phyloP scores from a whole-genome alignment of 2,329 filamentous ascomycete species.

The Claviceps cyperi region DNA sequence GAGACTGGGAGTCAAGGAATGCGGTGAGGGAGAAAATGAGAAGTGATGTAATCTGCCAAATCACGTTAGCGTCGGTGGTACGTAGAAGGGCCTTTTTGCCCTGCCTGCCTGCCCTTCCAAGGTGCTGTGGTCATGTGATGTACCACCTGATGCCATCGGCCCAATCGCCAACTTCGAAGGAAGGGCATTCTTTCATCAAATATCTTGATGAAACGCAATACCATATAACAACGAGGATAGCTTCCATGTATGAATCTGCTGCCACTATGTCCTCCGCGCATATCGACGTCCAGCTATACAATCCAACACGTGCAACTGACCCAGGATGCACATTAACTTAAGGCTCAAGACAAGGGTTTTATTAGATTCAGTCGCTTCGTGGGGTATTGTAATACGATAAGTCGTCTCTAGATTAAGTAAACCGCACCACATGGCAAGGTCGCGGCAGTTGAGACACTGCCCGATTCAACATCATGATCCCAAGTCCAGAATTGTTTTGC shows the following conservation, averaged over 20 bases:
- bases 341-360: neutral
- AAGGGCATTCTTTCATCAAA: too few species aligned
- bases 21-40: slow-evolving; percentile 9
- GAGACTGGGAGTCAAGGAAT: too few species aligned
- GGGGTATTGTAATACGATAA: slow-evolving; percentile 5
- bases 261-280: too few species aligned
- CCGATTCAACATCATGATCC: neutral
- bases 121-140: slow-evolving; percentile 3
- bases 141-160: neutral
- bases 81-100: slow-evolving; percentile 20
- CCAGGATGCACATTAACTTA: neutral
- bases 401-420: slow-evolving; percentile 1
- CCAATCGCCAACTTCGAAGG: too few species aligned
- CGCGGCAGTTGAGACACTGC: neutral
- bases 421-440: neutral
- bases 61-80: slow-evolving; percentile 11
- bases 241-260: too few species aligned
- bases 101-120: slow-evolving; percentile 11
- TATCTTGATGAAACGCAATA: too few species aligned
- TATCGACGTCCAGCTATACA: too few species aligned
- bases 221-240: too few species aligned
- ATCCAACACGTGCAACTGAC: neutral
- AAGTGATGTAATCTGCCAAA: slow-evolving; percentile 9
- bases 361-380: slow-evolving; percentile 5
- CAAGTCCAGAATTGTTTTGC: neutral